Evolutionary conservation across 345 rosid species (phyloP).

Genomic region (Physaria fendleri): DNA sequence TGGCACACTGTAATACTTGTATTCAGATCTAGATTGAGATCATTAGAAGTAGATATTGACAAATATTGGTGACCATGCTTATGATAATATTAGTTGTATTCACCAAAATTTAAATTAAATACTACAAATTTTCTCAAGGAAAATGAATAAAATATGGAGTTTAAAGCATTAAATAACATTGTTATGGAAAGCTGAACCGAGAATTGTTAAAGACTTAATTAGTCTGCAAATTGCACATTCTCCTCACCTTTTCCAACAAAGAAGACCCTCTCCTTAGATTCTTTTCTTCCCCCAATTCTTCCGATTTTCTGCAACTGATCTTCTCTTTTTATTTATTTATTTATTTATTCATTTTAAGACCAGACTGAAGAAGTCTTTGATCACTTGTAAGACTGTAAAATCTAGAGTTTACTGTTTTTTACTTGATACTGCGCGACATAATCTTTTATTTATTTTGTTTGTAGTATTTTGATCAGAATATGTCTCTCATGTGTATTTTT

Average conservation of each 20-base stretch:
- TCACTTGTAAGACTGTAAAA: background rate
- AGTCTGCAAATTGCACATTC: constrained; percentile 26
- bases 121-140: too few relatives aligned
- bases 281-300: constrained; percentile 15
- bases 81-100: too few relatives aligned
- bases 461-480: background rate
- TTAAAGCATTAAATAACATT: too few relatives aligned
- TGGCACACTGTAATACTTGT: too few relatives aligned
- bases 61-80: too few relatives aligned
- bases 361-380: background rate
- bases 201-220: background rate
- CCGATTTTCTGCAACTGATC: constrained; percentile 2
- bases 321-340: background rate
- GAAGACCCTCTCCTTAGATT: constrained; percentile 2
- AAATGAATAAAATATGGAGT: too few relatives aligned
- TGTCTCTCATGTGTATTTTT: constrained; percentile 17
- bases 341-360: background rate
- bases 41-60: too few relatives aligned
- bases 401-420: constrained; percentile 14
- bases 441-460: background rate
- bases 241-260: constrained; percentile 13
- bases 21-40: too few relatives aligned
- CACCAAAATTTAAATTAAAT: too few relatives aligned
- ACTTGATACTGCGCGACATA: background rate
- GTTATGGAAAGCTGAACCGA: too few relatives aligned